phyloP scores from a whole-genome alignment of 2,329 filamentous ascomycete genomes.

The Dryadomyces quercivorus region DNA sequence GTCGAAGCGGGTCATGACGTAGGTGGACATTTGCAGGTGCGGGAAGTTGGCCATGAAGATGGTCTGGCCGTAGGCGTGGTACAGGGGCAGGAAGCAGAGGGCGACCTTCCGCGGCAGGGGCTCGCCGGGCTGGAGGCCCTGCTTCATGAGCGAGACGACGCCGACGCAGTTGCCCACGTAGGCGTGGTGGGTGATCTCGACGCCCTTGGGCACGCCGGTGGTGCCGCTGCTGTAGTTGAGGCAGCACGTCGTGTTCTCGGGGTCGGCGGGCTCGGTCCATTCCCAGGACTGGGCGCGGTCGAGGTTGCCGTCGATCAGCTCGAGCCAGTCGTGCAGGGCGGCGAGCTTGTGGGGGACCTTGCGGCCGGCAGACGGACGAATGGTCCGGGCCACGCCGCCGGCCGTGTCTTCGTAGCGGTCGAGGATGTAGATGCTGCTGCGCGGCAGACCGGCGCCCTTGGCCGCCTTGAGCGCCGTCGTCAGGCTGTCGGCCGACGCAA shows the following conservation, averaged over 20 bases:
- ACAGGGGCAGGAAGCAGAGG: conserved; percentile 66
- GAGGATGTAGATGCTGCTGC: conserved; percentile 50
- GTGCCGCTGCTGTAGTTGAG: conserved; percentile 74
- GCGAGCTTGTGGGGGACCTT: conserved; percentile 10
- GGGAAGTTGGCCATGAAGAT: conserved; percentile 51
- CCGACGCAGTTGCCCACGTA: conserved; percentile 61
- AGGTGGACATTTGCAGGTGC: conserved; percentile 50
- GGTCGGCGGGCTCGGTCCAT: conserved; percentile 47
- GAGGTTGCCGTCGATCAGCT: conserved; percentile 37
- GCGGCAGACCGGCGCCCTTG: conserved; percentile 38
- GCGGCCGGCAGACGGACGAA: conserved; percentile 7
- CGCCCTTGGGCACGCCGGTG: conserved; percentile 74
- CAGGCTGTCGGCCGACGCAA: conserved; percentile 49
- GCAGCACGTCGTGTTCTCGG: conserved; percentile 44
- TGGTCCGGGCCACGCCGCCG: conserved; percentile 10
- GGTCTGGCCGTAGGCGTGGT: conserved; percentile 62
- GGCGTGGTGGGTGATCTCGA: conserved; percentile 67
- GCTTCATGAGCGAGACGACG: conserved; percentile 31
- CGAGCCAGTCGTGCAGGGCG: conserved; percentile 49
- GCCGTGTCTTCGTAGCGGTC: conserved; percentile 36
- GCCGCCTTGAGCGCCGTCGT: conserved; percentile 57
- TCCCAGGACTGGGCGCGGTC: conserved; percentile 42
- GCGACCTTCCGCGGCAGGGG: conserved; percentile 15
- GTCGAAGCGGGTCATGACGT: conserved; percentile 70
- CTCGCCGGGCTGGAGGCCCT: conserved; percentile 19